These are phyloP conservation scores for Saccharomycopsis fibuligera DNA, from an alignment of 805 yeast genomes.

Conservation along the genomic window DNA sequence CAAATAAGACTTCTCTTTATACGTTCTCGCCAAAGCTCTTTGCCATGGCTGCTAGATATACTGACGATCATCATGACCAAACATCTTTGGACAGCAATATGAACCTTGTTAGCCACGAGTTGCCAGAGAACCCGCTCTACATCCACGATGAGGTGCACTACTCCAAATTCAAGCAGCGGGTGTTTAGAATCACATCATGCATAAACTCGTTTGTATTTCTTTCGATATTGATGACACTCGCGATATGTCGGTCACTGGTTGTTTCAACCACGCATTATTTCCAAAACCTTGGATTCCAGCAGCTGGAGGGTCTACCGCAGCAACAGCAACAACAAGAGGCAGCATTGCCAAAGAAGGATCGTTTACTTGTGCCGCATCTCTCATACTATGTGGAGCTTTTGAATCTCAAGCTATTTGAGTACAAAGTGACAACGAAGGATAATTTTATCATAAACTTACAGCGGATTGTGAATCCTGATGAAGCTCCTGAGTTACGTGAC, in stretches of 20 bases:
- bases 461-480: constrained; percentile 45
- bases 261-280: background rate
- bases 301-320: too few species aligned
- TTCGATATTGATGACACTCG: constrained; percentile 3
- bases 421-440: constrained; percentile 64
- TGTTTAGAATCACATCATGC: constrained; percentile 5
- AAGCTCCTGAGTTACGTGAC: constrained; percentile 21
- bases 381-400: constrained; percentile 60
- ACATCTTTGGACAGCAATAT: background rate
- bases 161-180: background rate
- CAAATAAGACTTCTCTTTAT: too few species aligned
- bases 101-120: background rate
- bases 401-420: constrained; percentile 53
- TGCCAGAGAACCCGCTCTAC: background rate
- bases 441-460: constrained; percentile 62
- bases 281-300: background rate
- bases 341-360: constrained; percentile 27
- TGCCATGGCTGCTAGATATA: too few species aligned
- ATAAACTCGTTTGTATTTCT: constrained; percentile 8
- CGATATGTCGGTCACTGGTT: background rate
- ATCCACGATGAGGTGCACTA: constrained; percentile 6
- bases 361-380: constrained; percentile 44
- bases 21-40: too few species aligned
- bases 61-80: too few species aligned
- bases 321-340: too few species aligned